A percentile compares a stretch with the other conserved stretches of the same genome.
Conservation (phyloP, 2,329 filamentous ascomycete species). For the Aspergillus novofumigatus region DNA sequence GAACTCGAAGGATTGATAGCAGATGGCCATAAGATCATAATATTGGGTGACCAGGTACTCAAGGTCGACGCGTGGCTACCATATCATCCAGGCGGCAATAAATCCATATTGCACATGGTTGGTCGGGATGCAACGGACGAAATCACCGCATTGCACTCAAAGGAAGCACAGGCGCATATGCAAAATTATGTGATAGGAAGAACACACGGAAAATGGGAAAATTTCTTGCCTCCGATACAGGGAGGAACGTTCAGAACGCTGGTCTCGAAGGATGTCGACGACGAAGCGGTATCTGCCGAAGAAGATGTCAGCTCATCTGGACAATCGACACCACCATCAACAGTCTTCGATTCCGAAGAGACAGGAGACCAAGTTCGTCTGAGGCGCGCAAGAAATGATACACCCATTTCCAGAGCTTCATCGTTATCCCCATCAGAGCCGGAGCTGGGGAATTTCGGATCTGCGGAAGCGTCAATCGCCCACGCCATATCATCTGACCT, state of each 20-base stretch:
- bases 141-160: constrained; percentile 79
- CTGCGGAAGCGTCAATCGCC: no score
- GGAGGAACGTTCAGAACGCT: constrained; percentile 66
- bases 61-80: constrained; percentile 82
- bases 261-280: constrained; percentile 24
- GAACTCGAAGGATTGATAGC: constrained; percentile 77
- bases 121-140: constrained; percentile 91
- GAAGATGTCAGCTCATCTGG: no score
- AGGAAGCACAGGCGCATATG: constrained; percentile 70
- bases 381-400: not conserved
- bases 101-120: constrained; percentile 85
- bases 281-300: no score
- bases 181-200: constrained; percentile 73
- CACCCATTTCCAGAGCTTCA: not conserved
- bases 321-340: no score
- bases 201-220: constrained; percentile 74
- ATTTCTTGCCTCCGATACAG: constrained; percentile 86
- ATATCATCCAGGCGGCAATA: constrained; percentile 87
- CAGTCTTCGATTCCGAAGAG: not conserved
- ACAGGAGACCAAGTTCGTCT: constrained; percentile 9
- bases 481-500: constrained; percentile 52
- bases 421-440: no score
- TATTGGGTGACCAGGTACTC: constrained; percentile 73
- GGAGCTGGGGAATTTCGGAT: no score
- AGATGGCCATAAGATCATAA: constrained; percentile 69